Conservation (phyloP, 2,329 filamentous ascomycete genomes). For the Calycina herbarum region DNA sequence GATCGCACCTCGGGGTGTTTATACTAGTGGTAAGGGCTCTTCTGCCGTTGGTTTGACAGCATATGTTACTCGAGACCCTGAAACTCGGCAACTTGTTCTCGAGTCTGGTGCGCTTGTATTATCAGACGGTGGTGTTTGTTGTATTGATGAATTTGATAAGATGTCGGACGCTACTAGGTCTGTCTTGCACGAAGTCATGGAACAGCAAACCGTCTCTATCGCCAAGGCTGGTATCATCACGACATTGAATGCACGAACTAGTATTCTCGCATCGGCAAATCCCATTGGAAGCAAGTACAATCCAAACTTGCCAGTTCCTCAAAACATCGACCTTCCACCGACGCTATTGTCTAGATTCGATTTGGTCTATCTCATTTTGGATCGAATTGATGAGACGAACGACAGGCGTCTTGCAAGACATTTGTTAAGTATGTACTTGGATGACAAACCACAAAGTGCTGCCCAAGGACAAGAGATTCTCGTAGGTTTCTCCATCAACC, state of each 20-base stretch:
- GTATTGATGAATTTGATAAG: conserved; percentile 79
- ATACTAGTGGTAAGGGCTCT: conserved; percentile 74
- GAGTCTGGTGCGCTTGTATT: conserved; percentile 74
- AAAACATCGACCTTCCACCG: conserved; percentile 96
- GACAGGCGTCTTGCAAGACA: conserved; percentile 90
- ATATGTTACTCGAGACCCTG: conserved; percentile 74
- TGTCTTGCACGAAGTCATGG: conserved; percentile 78
- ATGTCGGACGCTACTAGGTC: conserved; percentile 75
- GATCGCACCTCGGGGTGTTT: conserved; percentile 86
- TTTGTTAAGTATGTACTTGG: conserved; percentile 92
- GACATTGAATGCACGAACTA: conserved; percentile 91
- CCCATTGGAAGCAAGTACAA: conserved; percentile 98
- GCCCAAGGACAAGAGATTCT: conserved; percentile 73
- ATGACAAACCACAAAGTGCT: conserved; percentile 88
- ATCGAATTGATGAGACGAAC: conserved; percentile 85
- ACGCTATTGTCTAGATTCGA: conserved; percentile 96
- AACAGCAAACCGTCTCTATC: conserved; percentile 77
- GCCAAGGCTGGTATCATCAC: conserved; percentile 79
- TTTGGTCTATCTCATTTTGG: conserved; percentile 92
- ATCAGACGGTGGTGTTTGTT: conserved; percentile 74
- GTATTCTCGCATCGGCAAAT: conserved; percentile 94
- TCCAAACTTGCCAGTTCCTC: conserved; percentile 88
- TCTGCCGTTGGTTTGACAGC: conserved; percentile 75
- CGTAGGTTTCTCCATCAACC: conserved; percentile 50
- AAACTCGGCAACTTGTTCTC: conserved; percentile 71